Conservation (phyloP, 306 rosid genomes). For the Sesbania bispinosa region DNA sequence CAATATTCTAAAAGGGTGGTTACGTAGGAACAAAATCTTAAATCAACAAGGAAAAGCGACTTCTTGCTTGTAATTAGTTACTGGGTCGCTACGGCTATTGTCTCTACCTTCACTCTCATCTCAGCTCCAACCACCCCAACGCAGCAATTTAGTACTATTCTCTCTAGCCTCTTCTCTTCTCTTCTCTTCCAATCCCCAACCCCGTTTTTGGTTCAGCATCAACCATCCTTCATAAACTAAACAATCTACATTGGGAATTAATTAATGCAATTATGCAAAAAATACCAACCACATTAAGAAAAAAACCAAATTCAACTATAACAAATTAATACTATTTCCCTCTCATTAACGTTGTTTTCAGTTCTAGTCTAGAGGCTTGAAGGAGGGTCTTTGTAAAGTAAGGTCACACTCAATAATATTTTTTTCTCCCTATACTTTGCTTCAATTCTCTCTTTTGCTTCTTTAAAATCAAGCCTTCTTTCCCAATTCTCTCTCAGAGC, state of each 20-base stretch:
- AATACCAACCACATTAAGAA: slow-evolving; percentile 29
- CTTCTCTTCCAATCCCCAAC: neutral
- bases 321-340: slow-evolving; percentile 2
- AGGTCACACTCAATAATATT: slow-evolving; percentile 43
- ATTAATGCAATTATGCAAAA: neutral
- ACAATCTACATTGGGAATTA: neutral
- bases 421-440: slow-evolving; percentile 31
- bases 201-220: slow-evolving; percentile 9
- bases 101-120: slow-evolving; percentile 33
- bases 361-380: slow-evolving; percentile 28
- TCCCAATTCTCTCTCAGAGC: slow-evolving; percentile 32
- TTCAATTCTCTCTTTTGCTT: slow-evolving; percentile 42
- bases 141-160: neutral
- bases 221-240: slow-evolving; percentile 14
- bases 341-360: slow-evolving; percentile 26
- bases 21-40: slow-evolving; percentile 60
- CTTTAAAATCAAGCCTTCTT: slow-evolving; percentile 54
- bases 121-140: slow-evolving; percentile 44
- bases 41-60: slow-evolving; percentile 82
- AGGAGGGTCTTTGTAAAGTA: slow-evolving; percentile 42
- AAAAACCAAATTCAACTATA: neutral
- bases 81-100: slow-evolving; percentile 50
- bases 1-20: slow-evolving; percentile 42
- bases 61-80: slow-evolving; percentile 74
- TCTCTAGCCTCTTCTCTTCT: neutral